These are phyloP conservation scores for Leccinum cinnamomeum DNA, from an alignment of 1,284 basidiomycete genomes.

Conservation along the genomic window DNA sequence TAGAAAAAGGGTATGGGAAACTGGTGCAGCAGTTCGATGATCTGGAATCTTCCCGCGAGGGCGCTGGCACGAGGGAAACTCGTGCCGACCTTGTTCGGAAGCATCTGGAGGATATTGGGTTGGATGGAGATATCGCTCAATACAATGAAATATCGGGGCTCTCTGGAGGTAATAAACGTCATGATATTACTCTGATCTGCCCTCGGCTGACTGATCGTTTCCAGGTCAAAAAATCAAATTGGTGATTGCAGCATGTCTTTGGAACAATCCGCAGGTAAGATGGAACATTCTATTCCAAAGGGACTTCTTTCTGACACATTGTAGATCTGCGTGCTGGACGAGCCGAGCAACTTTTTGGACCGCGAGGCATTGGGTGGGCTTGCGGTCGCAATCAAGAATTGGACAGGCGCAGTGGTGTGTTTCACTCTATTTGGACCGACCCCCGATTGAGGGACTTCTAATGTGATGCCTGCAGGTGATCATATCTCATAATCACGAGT, in stretches of 20 bases:
- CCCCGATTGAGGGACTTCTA: constrained; percentile 20
- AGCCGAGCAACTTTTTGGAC: constrained; percentile 98
- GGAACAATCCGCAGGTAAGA: constrained; percentile 88
- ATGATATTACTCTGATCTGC: constrained; percentile 8
- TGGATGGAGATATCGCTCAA: constrained; percentile 96
- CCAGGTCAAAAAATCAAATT: constrained; percentile 95
- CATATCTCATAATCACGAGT: constrained; percentile 96
- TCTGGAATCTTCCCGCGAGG: constrained; percentile 92
- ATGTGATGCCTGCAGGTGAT: constrained; percentile 63
- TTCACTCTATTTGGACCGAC: constrained; percentile 21
- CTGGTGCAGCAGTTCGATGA: constrained; percentile 96
- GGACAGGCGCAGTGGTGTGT: constrained; percentile 88
- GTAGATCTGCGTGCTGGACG: constrained; percentile 76
- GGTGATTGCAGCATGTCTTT: constrained; percentile 91
- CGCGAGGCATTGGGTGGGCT: constrained; percentile 88
- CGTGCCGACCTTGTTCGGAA: constrained; percentile 79
- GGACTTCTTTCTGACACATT: constrained; percentile 19
- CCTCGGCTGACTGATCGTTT: constrained; percentile 29
- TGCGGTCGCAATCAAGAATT: constrained; percentile 94
- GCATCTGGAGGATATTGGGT: constrained; percentile 91
- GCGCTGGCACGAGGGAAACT: constrained; percentile 87
- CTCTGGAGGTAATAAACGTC: constrained; percentile 64
- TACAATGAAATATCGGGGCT: constrained; percentile 94
- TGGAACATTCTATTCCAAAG: constrained; percentile 9
- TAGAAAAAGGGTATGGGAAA: constrained; percentile 88